phyloP scores from a whole-genome alignment of 192 early-diverging fungal species.

The Pilobolus umbonatus region DNA sequence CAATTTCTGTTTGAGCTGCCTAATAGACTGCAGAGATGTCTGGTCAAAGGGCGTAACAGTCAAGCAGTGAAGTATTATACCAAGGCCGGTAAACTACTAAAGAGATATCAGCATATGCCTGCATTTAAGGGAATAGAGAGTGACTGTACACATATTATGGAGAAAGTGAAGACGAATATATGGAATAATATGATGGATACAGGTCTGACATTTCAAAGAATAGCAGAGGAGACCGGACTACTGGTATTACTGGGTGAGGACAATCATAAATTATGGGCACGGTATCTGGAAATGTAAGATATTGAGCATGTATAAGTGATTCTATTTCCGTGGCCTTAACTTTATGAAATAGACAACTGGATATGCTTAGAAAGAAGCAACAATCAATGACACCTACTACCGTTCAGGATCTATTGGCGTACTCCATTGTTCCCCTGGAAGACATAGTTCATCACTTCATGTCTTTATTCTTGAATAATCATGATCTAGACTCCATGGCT shows the following conservation, averaged over 20 bases:
- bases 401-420: conserved; percentile 1
- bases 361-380: conserved; percentile 10
- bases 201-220: conserved; percentile 36
- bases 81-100: conserved; percentile 62
- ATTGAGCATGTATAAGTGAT: not conserved
- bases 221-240: conserved; percentile 46
- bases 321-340: not conserved
- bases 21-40: conserved; percentile 56
- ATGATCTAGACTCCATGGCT: not conserved
- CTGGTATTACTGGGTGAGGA: conserved; percentile 44
- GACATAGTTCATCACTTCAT: conserved; percentile 5
- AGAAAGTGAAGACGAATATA: conserved; percentile 58
- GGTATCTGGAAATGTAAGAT: conserved; percentile 45
- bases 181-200: conserved; percentile 43
- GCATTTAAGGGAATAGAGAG: conserved; percentile 74
- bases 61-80: conserved; percentile 77
- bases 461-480: conserved; percentile 7
- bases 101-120: conserved; percentile 71
- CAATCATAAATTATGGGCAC: conserved; percentile 31
- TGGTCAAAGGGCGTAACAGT: conserved; percentile 54
- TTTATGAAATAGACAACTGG: conserved; percentile 14
- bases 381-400: not conserved
- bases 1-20: conserved; percentile 91
- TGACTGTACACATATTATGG: conserved; percentile 79
- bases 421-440: conserved; percentile 10